These are phyloP conservation scores for Sporopachydermia cereana DNA, from an alignment of 1,139 yeast species.

Conservation along the genomic window DNA sequence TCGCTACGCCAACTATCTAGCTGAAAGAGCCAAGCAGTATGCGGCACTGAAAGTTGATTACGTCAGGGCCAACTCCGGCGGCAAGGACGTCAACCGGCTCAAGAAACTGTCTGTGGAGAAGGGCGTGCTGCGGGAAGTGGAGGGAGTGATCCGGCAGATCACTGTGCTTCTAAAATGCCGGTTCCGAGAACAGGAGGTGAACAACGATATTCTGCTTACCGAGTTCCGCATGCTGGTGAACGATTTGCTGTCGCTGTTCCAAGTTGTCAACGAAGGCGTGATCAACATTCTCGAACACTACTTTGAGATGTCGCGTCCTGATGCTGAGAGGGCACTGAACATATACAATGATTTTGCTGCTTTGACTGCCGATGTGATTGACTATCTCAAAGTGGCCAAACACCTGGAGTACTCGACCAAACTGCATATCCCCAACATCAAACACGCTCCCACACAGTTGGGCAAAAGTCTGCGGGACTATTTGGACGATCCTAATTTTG, in stretches of 20 bases:
- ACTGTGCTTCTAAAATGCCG: slow-evolving; percentile 63
- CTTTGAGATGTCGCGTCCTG: slow-evolving; percentile 78
- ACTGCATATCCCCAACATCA: slow-evolving; percentile 86
- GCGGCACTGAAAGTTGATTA: slow-evolving; percentile 58
- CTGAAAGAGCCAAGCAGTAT: slow-evolving; percentile 58
- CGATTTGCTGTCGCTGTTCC: slow-evolving; percentile 76
- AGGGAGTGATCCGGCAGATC: slow-evolving; percentile 74
- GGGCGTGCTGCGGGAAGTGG: slow-evolving; percentile 74
- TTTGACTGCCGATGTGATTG: slow-evolving; percentile 79
- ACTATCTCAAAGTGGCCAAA: slow-evolving; percentile 79
- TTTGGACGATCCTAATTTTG: slow-evolving; percentile 76
- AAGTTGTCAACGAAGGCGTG: slow-evolving; percentile 88
- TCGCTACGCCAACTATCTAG: slow-evolving; percentile 63
- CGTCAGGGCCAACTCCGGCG: slow-evolving; percentile 40
- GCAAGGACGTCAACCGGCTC: slow-evolving; percentile 51
- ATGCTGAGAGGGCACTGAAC: slow-evolving; percentile 77
- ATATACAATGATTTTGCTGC: slow-evolving; percentile 79
- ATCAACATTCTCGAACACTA: slow-evolving; percentile 86
- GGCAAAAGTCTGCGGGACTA: slow-evolving; percentile 83
- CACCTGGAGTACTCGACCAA: slow-evolving; percentile 80
- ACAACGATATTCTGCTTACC: slow-evolving; percentile 72
- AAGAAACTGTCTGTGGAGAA: slow-evolving; percentile 59
- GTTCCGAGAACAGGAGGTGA: slow-evolving; percentile 55
- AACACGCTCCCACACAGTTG: slow-evolving; percentile 93
- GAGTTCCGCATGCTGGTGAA: slow-evolving; percentile 80